A percentile compares a stretch with the other conserved stretches of the same genome.
Conservation (phyloP, 257 asterid genomes). For the Phtheirospermum japonicum region DNA sequence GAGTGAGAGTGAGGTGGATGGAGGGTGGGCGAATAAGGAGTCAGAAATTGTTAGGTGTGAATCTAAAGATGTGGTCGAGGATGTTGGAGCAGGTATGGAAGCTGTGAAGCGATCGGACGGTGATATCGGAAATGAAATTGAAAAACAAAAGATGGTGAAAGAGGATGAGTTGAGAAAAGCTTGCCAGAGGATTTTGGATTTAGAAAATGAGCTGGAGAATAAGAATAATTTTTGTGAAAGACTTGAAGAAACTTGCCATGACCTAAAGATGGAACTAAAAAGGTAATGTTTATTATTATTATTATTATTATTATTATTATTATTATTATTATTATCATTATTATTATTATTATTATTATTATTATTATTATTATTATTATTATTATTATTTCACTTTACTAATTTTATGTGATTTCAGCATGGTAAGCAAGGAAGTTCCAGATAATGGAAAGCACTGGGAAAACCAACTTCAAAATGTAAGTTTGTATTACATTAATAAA, state of each 20-base stretch:
- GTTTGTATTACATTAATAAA: slow-evolving; percentile 23
- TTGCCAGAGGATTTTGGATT: slow-evolving; percentile 33
- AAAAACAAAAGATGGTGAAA: slow-evolving; percentile 22
- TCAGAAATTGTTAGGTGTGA: slow-evolving; percentile 38
- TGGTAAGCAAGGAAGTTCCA: slow-evolving; percentile 37
- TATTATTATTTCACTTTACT: slow-evolving; percentile 14
- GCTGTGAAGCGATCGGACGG: slow-evolving; percentile 36
- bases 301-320: background rate
- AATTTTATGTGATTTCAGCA: slow-evolving; percentile 44
- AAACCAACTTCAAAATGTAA: slow-evolving; percentile 58
- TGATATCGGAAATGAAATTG: slow-evolving; percentile 34
- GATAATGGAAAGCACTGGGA: slow-evolving; percentile 35
- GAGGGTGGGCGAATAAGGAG: slow-evolving; percentile 35
- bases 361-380: background rate
- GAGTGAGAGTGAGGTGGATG: slow-evolving; percentile 56
- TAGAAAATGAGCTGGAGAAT: slow-evolving; percentile 46
- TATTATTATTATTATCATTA: too few species aligned
- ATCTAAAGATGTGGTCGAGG: slow-evolving; percentile 34
- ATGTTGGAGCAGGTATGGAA: slow-evolving; percentile 40
- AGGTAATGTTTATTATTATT: slow-evolving; percentile 39
- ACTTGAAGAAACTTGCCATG: slow-evolving; percentile 40
- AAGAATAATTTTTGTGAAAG: slow-evolving; percentile 31
- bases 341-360: background rate
- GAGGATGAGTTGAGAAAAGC: slow-evolving; percentile 41
- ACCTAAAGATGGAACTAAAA: slow-evolving; percentile 41